Conservation (phyloP, 208 protist species). For the Leishmania turanica region DNA sequence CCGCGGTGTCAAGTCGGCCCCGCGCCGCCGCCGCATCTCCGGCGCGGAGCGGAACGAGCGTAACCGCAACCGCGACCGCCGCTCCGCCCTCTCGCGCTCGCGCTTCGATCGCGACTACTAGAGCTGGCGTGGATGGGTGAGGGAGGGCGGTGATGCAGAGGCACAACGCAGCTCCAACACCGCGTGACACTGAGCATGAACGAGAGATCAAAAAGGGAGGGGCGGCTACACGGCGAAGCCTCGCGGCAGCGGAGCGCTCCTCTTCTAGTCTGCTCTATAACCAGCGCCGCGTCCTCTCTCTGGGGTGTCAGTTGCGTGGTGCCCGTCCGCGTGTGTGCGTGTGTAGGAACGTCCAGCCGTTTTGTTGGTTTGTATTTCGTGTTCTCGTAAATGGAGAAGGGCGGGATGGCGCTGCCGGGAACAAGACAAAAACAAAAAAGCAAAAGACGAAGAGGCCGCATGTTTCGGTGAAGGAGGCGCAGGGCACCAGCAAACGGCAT, state of each 20-base stretch:
- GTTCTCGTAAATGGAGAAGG: background rate
- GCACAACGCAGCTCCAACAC: background rate
- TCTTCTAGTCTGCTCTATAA: background rate
- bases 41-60: slow-evolving; percentile 75
- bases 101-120: slow-evolving; percentile 67
- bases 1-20: slow-evolving; percentile 55
- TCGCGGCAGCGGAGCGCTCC: background rate
- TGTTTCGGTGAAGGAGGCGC: too few relatives aligned
- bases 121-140: background rate
- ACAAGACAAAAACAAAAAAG: too few relatives aligned
- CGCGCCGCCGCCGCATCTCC: slow-evolving; percentile 39
- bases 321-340: background rate
- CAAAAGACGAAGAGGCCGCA: too few relatives aligned
- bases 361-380: slow-evolving; percentile 23
- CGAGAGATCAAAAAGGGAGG: background rate
- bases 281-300: background rate
- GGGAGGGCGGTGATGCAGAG: background rate
- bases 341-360: background rate
- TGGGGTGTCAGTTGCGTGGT: too few relatives aligned
- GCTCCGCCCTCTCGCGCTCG: slow-evolving; percentile 50
- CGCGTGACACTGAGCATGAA: background rate
- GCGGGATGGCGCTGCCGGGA: too few relatives aligned
- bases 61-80: slow-evolving; percentile 41
- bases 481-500: too few relatives aligned
- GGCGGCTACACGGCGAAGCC: background rate